Evolutionary conservation across 768 basidiomycete genomes (phyloP), one percentile per base, ranked within the genome.

Genomic region (Rubroboletus pulcherrimus): DNA sequence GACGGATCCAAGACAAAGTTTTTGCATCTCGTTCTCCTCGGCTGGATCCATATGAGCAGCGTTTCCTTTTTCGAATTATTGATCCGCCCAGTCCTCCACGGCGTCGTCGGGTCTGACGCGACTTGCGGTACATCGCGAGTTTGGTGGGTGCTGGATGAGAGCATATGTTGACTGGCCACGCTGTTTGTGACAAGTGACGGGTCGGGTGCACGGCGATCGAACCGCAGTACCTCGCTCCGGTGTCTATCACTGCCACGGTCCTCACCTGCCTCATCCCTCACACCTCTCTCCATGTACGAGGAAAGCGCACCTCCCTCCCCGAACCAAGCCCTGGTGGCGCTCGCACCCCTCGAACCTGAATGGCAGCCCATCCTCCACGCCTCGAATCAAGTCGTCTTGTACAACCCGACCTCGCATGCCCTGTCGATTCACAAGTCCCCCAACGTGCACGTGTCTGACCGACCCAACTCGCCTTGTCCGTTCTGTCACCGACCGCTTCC

Each of bases 341-440:
- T 72, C 6, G 57, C 60, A 26, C 64, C 63, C 15, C 21, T 51
- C 1, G 66, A 65, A 5, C 65, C 64, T 2, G 74, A 83, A 54
- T 93, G 91, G 91, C 87, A 81, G 51, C 85, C 90, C 1, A 91
- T 93, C 57, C 76, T 92, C 17, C 90, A 91, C 44, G 80, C 81
- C n/a, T 86, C 88, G 0, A 89, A 91, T 70, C 90, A 93, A 64
- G 85, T 93, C 35, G 92, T 94, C 15, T 78, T 93, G 8, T 94
- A 93, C 74, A 91, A 94, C 66, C 85, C 92, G 0, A 85, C 81
- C 2, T 91, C 87, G 1, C 91, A 93, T 66, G 91, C 91, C 2
- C 74, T 94, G 21, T 81, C 91, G 17, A 86, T 91, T 55, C 77
- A 76, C 48, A 59, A 59, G 42, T 72, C 73, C 33, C 66, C 75